Evolutionary conservation across 2,329 filamentous ascomycete species (phyloP).

Genomic region (Diaporthe nobilis): DNA sequence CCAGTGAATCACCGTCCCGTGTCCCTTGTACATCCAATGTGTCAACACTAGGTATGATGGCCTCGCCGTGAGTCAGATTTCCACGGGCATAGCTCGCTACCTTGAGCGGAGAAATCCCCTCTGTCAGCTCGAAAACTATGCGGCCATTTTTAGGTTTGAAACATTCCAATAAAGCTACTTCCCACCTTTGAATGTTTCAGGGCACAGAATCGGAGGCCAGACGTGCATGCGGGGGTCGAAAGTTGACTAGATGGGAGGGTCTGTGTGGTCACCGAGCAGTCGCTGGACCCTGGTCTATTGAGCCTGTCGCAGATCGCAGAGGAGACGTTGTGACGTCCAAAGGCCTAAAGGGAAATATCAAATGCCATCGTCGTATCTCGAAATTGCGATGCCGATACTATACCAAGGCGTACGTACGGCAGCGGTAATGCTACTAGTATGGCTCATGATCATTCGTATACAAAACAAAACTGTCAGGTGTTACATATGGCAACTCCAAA

Average conservation of each 20-base stretch:
- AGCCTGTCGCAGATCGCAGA: no score
- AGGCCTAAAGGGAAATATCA: background rate
- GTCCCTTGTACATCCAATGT: no score
- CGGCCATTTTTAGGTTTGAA: background rate
- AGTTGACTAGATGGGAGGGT: background rate
- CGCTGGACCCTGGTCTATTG: background rate
- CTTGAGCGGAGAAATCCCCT: background rate
- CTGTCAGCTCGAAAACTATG: background rate
- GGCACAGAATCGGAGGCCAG: background rate
- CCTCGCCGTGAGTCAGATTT: background rate
- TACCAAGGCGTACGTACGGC: no score
- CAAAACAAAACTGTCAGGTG: background rate
- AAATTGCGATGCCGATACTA: background rate
- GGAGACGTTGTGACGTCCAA: rapidly evolving
- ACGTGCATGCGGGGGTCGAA: background rate
- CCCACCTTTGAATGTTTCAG: background rate
- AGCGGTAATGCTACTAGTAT: background rate
- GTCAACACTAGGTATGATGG: background rate
- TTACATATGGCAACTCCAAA: background rate
- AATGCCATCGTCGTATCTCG: no score
- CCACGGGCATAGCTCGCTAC: no score
- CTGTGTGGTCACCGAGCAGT: background rate
- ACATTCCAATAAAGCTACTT: background rate
- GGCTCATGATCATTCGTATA: background rate
- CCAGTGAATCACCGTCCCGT: no score